Evolutionary conservation across 2,329 filamentous ascomycete species (phyloP), one percentile per base, ranked within the genome.

Genomic region (Aspergillus sp.): DNA sequence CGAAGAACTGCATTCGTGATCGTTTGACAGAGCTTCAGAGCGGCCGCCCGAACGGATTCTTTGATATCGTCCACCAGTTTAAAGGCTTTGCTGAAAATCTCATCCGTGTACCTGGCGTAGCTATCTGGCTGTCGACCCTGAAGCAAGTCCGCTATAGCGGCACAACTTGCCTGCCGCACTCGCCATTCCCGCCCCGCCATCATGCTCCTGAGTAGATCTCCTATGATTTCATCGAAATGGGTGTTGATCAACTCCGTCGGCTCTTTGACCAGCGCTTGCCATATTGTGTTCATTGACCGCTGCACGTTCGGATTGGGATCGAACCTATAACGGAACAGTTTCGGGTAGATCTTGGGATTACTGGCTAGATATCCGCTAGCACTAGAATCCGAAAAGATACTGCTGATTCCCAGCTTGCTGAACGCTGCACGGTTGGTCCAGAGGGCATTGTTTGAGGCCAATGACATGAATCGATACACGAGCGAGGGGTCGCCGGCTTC

Each of bases 341-440:
- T 98, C 0, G 93, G 92, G 69, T 97, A 98, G 16, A 99, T 85
- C 73, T 96, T 97, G 0, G 93, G 92, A 68, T 98, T 96, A 60
- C 95, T 84, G 0, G 85, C 79, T n/a, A 89, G 76, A 69, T 88
- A 88, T 1, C 85, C 85, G 66, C 86, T 83, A 14, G 86, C 81
- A 59, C 83, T 87, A 0, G 93, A 93, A 69, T 96, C 92, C 0
- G 92, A 95, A 52, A 99, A 85, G 62, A 99, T 94, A 65, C 86
- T 95, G 73, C 92, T 96, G 53, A 99, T 83, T 0, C 95, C 95
- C 66, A 98, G 97, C 11, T 92, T 86, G 2, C 95, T 95, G 76
- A 99, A 98, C 0, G 95, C 95, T 1, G 95, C 96, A 54, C 95
- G 87, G n/a, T 92, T 96, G 1, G 92, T 94, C 95, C 95, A 99